Base-by-base conservation (phyloP, 164 flowering plant genomes). In the Nymphaea thermarum region DNA sequence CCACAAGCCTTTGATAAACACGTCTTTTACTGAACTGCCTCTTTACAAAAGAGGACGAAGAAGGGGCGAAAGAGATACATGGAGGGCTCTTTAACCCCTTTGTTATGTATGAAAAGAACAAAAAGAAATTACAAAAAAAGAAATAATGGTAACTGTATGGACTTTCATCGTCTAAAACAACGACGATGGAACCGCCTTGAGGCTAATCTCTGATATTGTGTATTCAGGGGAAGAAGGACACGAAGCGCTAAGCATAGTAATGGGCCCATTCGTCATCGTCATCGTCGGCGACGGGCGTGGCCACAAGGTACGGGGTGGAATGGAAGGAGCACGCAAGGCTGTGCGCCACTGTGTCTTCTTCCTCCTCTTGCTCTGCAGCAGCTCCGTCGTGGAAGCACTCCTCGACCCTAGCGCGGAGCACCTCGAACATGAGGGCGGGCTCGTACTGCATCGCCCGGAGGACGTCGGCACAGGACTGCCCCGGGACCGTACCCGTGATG, bases 401-500 rank as follows among this genome's bases (percentile, higher is more conserved):
- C 78, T 85, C 94, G 3, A 77, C 87, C 7, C 99, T 80, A 77
- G 85, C 87, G 91, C 86, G 88, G 77, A 95, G 94, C 2, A 89
- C 74, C 85, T 89, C 81, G 69, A 92, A 90, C 99, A 95, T 95
- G 72, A 92, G 80, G 83, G 87, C 89, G 18, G 99, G 99, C 88
- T 95, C 96, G 70, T 95, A 93, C 85, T 90, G 99, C 99, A 92
- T 89, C 77, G 75, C 93, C 66, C 93, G 81, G 62, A 95, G 94
- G 65, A 92, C 98, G 53, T 95, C 98, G 57, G 79, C 79, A 55
- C 88, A 86, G 3, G 96, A 85, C 6, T 77, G 87, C 2, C 99
- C 99, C 4, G 93, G 91, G 71, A 82, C 80, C 3, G 93, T 96
- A 0, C 82, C 81, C 10, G 97, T 95, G 70, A 95, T 93, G 0